phyloP scores from a whole-genome alignment of 2,329 filamentous ascomycete genomes.

The Aspergillus thermomutatus region DNA sequence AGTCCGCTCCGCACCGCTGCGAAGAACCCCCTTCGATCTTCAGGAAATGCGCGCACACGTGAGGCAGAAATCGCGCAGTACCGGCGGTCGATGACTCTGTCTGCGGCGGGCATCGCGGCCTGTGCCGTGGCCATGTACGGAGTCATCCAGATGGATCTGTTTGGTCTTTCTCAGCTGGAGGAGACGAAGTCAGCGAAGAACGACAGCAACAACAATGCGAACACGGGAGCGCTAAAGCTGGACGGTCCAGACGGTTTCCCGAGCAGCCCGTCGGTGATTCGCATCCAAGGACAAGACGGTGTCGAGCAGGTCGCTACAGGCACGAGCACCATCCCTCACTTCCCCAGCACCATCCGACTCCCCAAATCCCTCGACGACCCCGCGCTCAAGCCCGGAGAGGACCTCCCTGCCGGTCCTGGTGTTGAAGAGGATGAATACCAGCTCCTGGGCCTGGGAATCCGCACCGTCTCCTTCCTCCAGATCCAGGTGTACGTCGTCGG shows the following conservation, averaged over 20 bases:
- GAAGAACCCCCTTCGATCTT: constrained; percentile 30
- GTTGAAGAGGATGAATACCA: constrained; percentile 62
- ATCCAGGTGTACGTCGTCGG: constrained; percentile 96
- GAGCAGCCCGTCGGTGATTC: constrained; percentile 31
- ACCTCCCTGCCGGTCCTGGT: constrained; percentile 33
- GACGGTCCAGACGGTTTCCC: constrained; percentile 41
- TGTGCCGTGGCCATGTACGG: constrained; percentile 42
- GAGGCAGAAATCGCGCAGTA: constrained; percentile 25
- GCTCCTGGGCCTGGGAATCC: constrained; percentile 79
- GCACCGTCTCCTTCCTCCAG: constrained; percentile 82
- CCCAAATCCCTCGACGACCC: constrained; percentile 42
- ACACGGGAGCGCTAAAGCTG: constrained; percentile 30
- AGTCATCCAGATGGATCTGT: constrained; percentile 36
- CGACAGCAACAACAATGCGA: constrained; percentile 2
- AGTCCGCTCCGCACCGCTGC: constrained; percentile 22
- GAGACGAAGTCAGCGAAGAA: constrained; percentile 9
- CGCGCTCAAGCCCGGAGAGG: constrained; percentile 35
- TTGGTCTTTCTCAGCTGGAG: constrained; percentile 26
- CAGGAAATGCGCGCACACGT: constrained; percentile 13
- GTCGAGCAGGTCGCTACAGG: constrained; percentile 76
- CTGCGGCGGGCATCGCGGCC: constrained; percentile 36
- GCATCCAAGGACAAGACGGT: constrained; percentile 52
- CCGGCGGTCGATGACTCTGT: constrained; percentile 31
- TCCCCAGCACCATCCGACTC: constrained; percentile 69
- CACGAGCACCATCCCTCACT: constrained; percentile 72